Evolutionary conservation across 345 rosid species (phyloP).

Genomic region (Arabis alpina): DNA sequence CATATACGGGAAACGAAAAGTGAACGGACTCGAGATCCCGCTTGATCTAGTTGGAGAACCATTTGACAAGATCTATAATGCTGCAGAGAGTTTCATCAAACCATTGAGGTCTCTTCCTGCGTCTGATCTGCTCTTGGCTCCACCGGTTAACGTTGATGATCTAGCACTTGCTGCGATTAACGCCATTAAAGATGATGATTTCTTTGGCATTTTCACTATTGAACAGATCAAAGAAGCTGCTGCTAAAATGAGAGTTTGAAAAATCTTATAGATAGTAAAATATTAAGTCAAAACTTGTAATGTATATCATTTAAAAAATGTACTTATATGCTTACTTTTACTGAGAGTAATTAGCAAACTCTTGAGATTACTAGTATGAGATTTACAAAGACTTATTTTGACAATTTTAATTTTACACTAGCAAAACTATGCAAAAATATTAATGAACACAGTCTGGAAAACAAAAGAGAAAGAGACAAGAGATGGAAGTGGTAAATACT

Average conservation of each 20-base stretch:
- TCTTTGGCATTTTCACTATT: constrained; percentile 85
- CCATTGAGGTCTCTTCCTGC: constrained; percentile 77
- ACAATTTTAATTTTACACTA: too few species aligned
- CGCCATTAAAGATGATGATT: constrained; percentile 72
- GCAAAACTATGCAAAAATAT: too few species aligned
- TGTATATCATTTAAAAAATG: constrained; percentile 7
- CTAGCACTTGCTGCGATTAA: constrained; percentile 73
- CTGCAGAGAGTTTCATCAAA: constrained; percentile 61
- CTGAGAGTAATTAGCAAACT: too few species aligned
- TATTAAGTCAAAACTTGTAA: constrained; percentile 11
- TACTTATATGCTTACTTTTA: not conserved
- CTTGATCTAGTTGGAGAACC: constrained; percentile 83
- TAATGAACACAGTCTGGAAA: too few species aligned
- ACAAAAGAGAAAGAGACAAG: too few species aligned
- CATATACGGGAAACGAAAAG: constrained; percentile 76
- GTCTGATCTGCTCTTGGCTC: constrained; percentile 79
- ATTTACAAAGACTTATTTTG: too few species aligned
- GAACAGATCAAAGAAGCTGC: constrained; percentile 97
- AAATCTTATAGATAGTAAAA: not conserved
- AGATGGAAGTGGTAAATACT: too few species aligned
- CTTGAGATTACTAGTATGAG: too few species aligned
- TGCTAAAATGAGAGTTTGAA: constrained; percentile 59
- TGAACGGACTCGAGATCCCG: constrained; percentile 79
- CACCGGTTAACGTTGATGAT: constrained; percentile 80
- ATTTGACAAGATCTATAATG: constrained; percentile 58